These are phyloP conservation scores for Ogataea pilisensis DNA, from an alignment of 805 yeast genomes.

Conservation along the genomic window DNA sequence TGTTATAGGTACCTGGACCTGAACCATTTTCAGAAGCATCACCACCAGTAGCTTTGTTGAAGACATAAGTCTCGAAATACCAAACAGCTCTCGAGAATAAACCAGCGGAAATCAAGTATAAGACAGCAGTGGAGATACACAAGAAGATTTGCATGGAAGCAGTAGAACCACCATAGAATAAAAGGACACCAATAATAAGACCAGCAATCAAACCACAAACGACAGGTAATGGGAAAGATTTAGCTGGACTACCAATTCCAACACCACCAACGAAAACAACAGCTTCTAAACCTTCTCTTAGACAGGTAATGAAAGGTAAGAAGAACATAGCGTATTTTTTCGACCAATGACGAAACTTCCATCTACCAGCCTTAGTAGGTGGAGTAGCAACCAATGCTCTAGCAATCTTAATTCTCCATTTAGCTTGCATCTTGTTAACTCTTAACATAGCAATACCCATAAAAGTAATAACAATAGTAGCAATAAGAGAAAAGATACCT, in stretches of 20 bases:
- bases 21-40: slow-evolving; percentile 91
- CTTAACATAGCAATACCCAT: slow-evolving; percentile 98
- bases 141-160: slow-evolving; percentile 85
- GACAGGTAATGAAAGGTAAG: slow-evolving; percentile 83
- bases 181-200: slow-evolving; percentile 56
- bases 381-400: slow-evolving; percentile 67
- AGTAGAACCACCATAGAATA: slow-evolving; percentile 80
- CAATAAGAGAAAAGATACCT: slow-evolving; percentile 89
- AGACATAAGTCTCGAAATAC: slow-evolving; percentile 73
- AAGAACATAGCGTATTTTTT: slow-evolving; percentile 85
- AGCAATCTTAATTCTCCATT: slow-evolving; percentile 96
- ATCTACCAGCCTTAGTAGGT: slow-evolving; percentile 43
- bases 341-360: slow-evolving; percentile 49
- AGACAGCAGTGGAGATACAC: slow-evolving; percentile 80
- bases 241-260: slow-evolving; percentile 51
- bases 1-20: slow-evolving; percentile 94
- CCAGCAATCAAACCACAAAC: slow-evolving; percentile 84
- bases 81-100: slow-evolving; percentile 90
- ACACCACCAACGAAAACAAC: slow-evolving; percentile 97
- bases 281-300: slow-evolving; percentile 97
- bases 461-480: slow-evolving; percentile 79
- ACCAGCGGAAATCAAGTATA: slow-evolving; percentile 89
- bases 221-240: slow-evolving; percentile 90
- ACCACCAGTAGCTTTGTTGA: slow-evolving; percentile 74
- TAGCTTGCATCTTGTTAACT: slow-evolving; percentile 91